These are phyloP conservation scores for Cercospora citrullina DNA, from an alignment of 2,329 filamentous ascomycete genomes.

Conservation along the genomic window DNA sequence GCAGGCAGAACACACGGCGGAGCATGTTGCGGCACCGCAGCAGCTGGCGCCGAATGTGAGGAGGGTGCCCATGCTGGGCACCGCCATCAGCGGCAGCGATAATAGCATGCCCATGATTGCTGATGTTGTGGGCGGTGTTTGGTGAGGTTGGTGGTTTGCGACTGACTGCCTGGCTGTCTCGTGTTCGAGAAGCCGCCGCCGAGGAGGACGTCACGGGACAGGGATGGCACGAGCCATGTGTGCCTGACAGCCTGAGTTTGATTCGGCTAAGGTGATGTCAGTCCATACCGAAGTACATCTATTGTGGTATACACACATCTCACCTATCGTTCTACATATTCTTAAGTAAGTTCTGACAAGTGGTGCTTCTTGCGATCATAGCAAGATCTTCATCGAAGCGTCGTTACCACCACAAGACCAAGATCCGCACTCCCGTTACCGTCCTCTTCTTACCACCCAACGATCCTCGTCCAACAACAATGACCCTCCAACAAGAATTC, in stretches of 20 bases:
- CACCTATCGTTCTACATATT: neutral
- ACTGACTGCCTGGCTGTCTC: neutral
- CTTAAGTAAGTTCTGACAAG: neutral
- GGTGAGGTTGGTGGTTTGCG: neutral
- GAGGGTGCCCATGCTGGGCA: constrained; percentile 83
- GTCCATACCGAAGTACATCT: neutral
- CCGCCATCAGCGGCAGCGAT: constrained; percentile 82
- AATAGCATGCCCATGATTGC: constrained; percentile 81
- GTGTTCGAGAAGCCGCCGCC: neutral
- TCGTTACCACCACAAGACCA: neutral
- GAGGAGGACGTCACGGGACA: neutral
- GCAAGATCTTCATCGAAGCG: neutral
- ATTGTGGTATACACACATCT: neutral
- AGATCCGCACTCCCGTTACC: neutral
- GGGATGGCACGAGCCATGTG: neutral
- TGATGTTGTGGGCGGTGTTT: neutral
- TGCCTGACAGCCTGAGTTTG: neutral
- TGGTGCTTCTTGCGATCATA: neutral
- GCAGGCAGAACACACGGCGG: constrained; percentile 90
- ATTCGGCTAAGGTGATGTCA: neutral
- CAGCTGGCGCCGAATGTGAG: constrained; percentile 82
- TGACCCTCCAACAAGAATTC: constrained; percentile 39
- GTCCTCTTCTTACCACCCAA: neutral
- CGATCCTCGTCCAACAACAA: constrained; percentile 7
- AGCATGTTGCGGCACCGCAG: constrained; percentile 92